Conservation (phyloP, 352 stramenopile genomes). For the Blastocystis hominis region DNA sequence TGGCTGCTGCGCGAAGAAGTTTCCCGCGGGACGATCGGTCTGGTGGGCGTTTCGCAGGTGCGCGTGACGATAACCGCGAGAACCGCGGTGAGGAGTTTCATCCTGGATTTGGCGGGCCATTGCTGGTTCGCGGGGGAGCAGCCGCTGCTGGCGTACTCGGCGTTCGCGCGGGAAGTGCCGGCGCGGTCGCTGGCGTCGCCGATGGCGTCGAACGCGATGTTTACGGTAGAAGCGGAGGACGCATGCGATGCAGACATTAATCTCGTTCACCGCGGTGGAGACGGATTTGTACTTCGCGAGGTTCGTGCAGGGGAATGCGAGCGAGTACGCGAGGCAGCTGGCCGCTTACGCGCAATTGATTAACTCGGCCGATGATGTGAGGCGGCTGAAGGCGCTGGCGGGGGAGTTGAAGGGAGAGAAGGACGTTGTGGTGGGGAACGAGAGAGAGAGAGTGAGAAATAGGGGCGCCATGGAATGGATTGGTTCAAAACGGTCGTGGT, state of each 20-base stretch:
- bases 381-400: neutral
- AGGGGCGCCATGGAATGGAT: neutral
- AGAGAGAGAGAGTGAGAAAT: neutral
- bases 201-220: neutral
- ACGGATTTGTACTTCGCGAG: neutral
- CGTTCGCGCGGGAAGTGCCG: neutral
- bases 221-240: neutral
- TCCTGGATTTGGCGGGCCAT: neutral
- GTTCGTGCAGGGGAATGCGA: neutral
- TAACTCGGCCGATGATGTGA: neutral
- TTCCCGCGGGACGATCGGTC: neutral
- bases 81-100: neutral
- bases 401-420: neutral
- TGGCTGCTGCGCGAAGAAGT: neutral
- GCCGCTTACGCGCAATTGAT: neutral
- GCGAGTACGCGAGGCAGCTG: neutral
- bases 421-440: neutral
- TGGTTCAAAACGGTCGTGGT: slow-evolving; percentile 1
- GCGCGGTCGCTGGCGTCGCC: neutral
- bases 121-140: neutral
- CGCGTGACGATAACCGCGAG: neutral
- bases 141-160: neutral
- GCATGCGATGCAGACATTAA: neutral
- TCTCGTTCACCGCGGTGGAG: neutral
- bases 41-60: neutral